Evolutionary conservation across 257 asterid genomes (phyloP), one percentile per base, ranked within the genome.

Genomic region (Primulina eburnea): DNA sequence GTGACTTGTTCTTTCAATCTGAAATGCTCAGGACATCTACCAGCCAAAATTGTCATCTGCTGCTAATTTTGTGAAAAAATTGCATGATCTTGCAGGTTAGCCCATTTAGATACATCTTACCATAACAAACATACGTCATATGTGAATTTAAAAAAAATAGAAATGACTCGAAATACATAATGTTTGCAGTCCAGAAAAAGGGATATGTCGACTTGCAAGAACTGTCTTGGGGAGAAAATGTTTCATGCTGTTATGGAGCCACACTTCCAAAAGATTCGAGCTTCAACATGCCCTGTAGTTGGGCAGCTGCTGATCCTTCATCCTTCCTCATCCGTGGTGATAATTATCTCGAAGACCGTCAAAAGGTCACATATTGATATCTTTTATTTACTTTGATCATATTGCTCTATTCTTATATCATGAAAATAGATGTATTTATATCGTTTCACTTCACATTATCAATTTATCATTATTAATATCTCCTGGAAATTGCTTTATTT

Each of bases 301-400:
- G 93, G 86, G 84, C 92, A 7, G 73, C 78, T 60, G 85, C 84
- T 7, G 96, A 89, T 82, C 92, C 96, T 71, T 79, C 92, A 14
- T 82, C 94, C 1, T 92, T 86, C 71, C 82, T 86, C 68, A 73
- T 92, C 71, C 97, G 97, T 12, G 95, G 95, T n/a, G 77, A 81
- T 56, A 90, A 81, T 63, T 90, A 89, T 76, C 78, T 90, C 32
- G 59, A 81, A 72, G 95, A 90, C 78, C 83, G 73, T 47, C 76
- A 79, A 78, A 90, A 92, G 95, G 98, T 92, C 21, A 17, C 57
- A 26, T 16, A 61, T 33, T 40, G 52, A 40, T 40, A 40, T 10
- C 52, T 40, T 12, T 40, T 43, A 3, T 43, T 43, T 10, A 14
- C 18, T 50, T 50, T 5, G 7, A 1, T 6, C 20, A 0, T 5